These are phyloP conservation scores for Usnea hakonensis DNA, from an alignment of 495 filamentous ascomycete genomes.

Conservation along the genomic window DNA sequence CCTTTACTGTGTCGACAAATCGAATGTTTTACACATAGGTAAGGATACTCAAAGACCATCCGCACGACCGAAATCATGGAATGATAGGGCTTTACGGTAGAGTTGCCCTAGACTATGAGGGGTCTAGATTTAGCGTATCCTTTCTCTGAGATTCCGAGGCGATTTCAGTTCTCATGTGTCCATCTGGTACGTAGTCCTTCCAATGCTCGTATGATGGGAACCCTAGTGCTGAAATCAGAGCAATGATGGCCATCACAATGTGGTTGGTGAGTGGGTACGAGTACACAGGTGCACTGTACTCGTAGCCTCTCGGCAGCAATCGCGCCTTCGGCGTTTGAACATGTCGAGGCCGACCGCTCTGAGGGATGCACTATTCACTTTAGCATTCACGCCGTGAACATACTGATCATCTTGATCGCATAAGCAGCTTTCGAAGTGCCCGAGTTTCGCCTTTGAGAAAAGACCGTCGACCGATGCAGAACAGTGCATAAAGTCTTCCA, in stretches of 20 bases:
- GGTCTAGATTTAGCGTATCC: neutral
- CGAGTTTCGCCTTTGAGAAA: neutral
- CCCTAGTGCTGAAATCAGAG: neutral
- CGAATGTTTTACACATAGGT: too few species aligned
- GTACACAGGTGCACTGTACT: too few species aligned
- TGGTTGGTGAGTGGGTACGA: neutral
- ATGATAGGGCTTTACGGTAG: neutral
- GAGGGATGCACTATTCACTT: too few species aligned
- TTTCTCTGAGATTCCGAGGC: neutral
- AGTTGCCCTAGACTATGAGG: neutral
- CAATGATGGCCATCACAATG: neutral
- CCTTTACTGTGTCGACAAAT: too few species aligned
- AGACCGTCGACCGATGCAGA: neutral
- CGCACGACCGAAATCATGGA: neutral
- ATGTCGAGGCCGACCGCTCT: neutral
- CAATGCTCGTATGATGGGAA: neutral
- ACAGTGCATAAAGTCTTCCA: too few species aligned
- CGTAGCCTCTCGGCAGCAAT: neutral
- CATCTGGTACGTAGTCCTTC: too few species aligned
- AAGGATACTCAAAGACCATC: too few species aligned
- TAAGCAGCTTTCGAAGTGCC: too few species aligned
- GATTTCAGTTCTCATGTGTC: too few species aligned
- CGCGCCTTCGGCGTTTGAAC: neutral
- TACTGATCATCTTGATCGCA: too few species aligned
- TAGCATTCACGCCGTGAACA: too few species aligned